Evolutionary conservation across 2,329 filamentous ascomycete species (phyloP).

Genomic region (Fusarium staphyleae): DNA sequence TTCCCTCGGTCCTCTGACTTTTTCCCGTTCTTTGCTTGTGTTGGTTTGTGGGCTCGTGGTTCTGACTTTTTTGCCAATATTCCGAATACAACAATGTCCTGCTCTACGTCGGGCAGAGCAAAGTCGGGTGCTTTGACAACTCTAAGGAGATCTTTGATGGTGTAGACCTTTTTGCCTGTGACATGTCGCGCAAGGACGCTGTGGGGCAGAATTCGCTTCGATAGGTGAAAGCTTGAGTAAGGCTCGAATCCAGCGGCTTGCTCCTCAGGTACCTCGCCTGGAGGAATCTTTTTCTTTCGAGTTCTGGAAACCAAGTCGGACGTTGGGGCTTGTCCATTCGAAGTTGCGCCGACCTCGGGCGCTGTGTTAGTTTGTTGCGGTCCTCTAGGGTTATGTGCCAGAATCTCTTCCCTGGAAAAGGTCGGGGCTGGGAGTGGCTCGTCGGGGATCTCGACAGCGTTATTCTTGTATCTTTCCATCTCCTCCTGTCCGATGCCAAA

Average conservation of each 20-base stretch:
- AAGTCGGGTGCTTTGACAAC: slow-evolving; percentile 84
- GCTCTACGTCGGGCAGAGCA: slow-evolving; percentile 79
- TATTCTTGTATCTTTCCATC: slow-evolving; percentile 65
- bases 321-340: slow-evolving; percentile 25
- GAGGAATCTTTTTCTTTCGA: slow-evolving; percentile 26
- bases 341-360: slow-evolving; percentile 42
- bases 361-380: slow-evolving; percentile 55
- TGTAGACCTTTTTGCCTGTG: slow-evolving; percentile 76
- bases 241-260: slow-evolving; percentile 72
- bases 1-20: slow-evolving; percentile 71
- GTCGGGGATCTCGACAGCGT: slow-evolving; percentile 62
- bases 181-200: slow-evolving; percentile 79
- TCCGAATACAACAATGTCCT: slow-evolving; percentile 88
- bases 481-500: slow-evolving; percentile 66
- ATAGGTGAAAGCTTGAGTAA: slow-evolving; percentile 85
- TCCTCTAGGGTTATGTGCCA: slow-evolving; percentile 47
- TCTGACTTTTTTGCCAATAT: slow-evolving; percentile 89
- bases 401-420: slow-evolving; percentile 70
- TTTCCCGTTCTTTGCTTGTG: slow-evolving; percentile 51
- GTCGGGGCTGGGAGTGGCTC: slow-evolving; percentile 55
- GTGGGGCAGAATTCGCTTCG: slow-evolving; percentile 83
- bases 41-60: slow-evolving; percentile 67
- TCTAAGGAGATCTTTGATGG: slow-evolving; percentile 80
- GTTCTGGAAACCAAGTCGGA: slow-evolving; percentile 16
- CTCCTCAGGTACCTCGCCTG: slow-evolving; percentile 36